Conservation (phyloP, 2,329 filamentous ascomycete species). For the Zelopaecilomyces penicillatus region DNA sequence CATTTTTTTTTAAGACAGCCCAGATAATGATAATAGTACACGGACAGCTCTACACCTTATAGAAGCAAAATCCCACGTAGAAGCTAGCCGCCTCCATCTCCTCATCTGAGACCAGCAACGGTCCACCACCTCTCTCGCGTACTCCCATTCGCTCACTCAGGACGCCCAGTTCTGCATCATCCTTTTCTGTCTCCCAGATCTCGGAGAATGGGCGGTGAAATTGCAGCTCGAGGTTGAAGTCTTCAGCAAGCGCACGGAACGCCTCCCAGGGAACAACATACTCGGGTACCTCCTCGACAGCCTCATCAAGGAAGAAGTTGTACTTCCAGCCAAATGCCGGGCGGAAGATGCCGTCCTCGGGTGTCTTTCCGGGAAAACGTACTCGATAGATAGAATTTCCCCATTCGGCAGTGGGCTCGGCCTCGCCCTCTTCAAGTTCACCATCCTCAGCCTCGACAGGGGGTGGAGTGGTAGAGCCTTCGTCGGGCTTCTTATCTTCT, state of each 20-base stretch:
- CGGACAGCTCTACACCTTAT: conserved; percentile 60
- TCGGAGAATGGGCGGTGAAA: conserved; percentile 88
- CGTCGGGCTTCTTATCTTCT: conserved; percentile 15
- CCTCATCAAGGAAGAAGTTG: conserved; percentile 91
- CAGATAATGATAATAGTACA: too few species aligned
- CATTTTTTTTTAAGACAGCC: too few species aligned
- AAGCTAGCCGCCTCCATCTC: conserved; percentile 91
- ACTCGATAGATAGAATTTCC: conserved; percentile 91
- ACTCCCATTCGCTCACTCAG: conserved; percentile 96
- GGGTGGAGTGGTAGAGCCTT: conserved; percentile 16
- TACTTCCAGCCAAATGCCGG: conserved; percentile 98
- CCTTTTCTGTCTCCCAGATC: conserved; percentile 86
- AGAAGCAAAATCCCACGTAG: conserved; percentile 94
- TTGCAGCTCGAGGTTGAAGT: conserved; percentile 92
- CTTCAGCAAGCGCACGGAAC: conserved; percentile 88
- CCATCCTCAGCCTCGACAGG: conserved; percentile 29
- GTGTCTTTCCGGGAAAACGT: conserved; percentile 74
- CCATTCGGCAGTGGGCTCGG: conserved; percentile 66
- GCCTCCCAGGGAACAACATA: conserved; percentile 98
- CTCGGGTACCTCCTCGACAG: conserved; percentile 91
- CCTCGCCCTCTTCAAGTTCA: conserved; percentile 53
- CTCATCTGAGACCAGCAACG: conserved; percentile 65
- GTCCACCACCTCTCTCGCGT: conserved; percentile 58
- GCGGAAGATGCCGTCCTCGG: conserved; percentile 81
- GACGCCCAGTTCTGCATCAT: conserved; percentile 70